phyloP scores from a whole-genome alignment of 257 asterid genomes.

The Ajuga chamaepitys region DNA sequence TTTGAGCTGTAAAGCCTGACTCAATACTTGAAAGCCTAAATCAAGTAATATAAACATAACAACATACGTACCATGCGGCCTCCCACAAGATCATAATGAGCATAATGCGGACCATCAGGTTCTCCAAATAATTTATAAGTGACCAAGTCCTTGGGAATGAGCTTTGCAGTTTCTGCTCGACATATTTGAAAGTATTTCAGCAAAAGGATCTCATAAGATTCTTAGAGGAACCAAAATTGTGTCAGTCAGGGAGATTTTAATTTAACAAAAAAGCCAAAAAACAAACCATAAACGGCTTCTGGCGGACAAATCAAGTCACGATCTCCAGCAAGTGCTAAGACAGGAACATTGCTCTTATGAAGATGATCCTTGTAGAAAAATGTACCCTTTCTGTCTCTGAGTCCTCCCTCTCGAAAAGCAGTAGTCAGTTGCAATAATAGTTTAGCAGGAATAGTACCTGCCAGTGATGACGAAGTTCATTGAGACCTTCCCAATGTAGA shows the following conservation, averaged over 20 bases:
- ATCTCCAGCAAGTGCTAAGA: slow-evolving; percentile 90
- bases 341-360: slow-evolving; percentile 53
- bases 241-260: slow-evolving; percentile 1
- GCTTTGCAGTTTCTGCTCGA: slow-evolving; percentile 68
- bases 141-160: slow-evolving; percentile 64
- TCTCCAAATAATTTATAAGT: slow-evolving; percentile 78
- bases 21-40: neutral
- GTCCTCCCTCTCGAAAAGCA: slow-evolving; percentile 87
- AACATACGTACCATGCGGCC: slow-evolving; percentile 61
- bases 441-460: slow-evolving; percentile 94
- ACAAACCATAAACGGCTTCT: slow-evolving; percentile 82
- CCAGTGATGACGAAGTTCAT: slow-evolving; percentile 12
- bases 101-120: slow-evolving; percentile 83
- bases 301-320: slow-evolving; percentile 94
- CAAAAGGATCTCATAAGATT: neutral
- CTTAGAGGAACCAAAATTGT: neutral
- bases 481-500: neutral
- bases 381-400: slow-evolving; percentile 70
- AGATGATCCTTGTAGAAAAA: slow-evolving; percentile 80
- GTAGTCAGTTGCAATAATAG: slow-evolving; percentile 73
- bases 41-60: neutral
- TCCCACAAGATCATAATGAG: slow-evolving; percentile 97
- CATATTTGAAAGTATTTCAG: slow-evolving; percentile 4
- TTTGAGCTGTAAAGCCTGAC: neutral
- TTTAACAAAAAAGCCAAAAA: neutral